A percentile compares a stretch with the other conserved stretches of the same genome.
phyloP scores from a whole-genome alignment of 208 protist species.

The Polymyxa betae region DNA sequence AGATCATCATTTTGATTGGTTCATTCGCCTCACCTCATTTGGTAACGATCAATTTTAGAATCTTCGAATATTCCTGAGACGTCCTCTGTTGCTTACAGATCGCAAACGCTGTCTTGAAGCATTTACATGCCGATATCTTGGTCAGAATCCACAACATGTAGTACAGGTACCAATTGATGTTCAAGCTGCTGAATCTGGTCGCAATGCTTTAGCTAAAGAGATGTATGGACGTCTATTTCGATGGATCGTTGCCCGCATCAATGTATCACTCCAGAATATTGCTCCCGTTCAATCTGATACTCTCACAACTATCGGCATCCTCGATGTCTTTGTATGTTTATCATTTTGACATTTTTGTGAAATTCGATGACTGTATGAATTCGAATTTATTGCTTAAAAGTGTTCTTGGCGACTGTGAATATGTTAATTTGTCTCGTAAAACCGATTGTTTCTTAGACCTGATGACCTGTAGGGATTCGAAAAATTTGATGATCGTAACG shows the following conservation, averaged over 20 bases:
- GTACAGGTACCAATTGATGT: not conserved
- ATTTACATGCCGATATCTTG: not conserved
- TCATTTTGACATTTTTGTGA: not conserved
- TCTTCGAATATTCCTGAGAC: too few species aligned
- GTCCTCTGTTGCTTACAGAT: too few species aligned
- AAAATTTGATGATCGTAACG: constrained; percentile 76
- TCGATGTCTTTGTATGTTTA: constrained; percentile 33
- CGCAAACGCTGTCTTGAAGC: too few species aligned
- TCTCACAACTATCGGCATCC: not conserved
- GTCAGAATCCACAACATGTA: constrained; percentile 24
- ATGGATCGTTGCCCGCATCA: constrained; percentile 41
- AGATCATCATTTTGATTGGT: not conserved
- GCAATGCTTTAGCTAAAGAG: constrained; percentile 33
- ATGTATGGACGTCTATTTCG: constrained; percentile 19
- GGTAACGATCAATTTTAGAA: not conserved
- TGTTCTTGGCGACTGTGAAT: not conserved
- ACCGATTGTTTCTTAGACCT: not conserved
- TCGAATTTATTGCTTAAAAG: not conserved
- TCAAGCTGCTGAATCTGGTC: not conserved
- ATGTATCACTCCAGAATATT: not conserved
- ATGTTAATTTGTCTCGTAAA: not conserved
- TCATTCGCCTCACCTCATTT: not conserved
- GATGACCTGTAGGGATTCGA: constrained; percentile 12
- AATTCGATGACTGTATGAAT: not conserved
- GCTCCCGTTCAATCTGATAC: not conserved